Conservation (phyloP, 169 alveolate species). For the Cryptosporidium ryanae region DNA sequence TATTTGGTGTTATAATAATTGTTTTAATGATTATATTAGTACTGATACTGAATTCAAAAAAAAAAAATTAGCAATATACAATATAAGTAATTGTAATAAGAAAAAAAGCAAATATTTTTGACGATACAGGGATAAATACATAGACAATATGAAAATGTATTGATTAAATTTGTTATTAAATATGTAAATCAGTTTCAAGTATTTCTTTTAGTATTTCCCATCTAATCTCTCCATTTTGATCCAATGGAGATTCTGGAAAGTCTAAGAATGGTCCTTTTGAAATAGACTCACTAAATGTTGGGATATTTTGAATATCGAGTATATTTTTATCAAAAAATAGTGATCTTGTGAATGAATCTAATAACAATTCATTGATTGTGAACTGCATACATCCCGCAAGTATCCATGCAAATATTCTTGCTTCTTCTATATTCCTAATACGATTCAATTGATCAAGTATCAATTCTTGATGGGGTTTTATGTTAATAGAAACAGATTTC, state of each 20-base stretch:
- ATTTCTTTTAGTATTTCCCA: constrained; percentile 46
- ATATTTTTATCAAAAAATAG: constrained; percentile 9
- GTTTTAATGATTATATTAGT: neutral
- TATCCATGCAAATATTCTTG: constrained; percentile 73
- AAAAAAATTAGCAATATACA: constrained; percentile 2
- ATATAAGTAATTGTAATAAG: constrained; percentile 11
- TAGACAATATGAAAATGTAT: neutral
- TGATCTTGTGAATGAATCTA: constrained; percentile 46
- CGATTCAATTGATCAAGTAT: constrained; percentile 67
- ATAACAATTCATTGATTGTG: constrained; percentile 52
- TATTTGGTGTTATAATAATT: constrained; percentile 8
- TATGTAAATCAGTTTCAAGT: constrained; percentile 10
- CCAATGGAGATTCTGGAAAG: constrained; percentile 66
- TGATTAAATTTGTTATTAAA: neutral
- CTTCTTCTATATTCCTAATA: constrained; percentile 50
- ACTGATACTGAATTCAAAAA: constrained; percentile 6
- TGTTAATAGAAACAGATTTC: constrained; percentile 35
- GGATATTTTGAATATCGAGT: neutral
- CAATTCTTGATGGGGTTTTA: constrained; percentile 49
- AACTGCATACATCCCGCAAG: constrained; percentile 64
- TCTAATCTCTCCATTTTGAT: constrained; percentile 31
- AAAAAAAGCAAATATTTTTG: neutral
- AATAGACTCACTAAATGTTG: constrained; percentile 18
- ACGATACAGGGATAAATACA: too few relatives aligned
- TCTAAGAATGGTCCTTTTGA: constrained; percentile 37